Conservation (phyloP, 106 monocot species). For the Dendrobium chrysotoxum region DNA sequence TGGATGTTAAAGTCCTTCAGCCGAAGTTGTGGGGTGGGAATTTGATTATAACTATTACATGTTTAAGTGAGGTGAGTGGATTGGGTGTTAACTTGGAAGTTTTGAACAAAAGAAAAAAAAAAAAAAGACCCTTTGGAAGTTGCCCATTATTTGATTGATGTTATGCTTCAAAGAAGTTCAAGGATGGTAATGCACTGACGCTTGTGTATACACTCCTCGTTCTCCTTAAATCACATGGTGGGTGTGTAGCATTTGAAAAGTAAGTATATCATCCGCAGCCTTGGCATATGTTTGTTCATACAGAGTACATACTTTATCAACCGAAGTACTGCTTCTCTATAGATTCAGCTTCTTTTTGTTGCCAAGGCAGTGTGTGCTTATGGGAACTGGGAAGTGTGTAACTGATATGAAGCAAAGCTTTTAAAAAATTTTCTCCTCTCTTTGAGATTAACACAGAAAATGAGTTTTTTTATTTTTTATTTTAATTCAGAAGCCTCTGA, state of each 20-base stretch:
- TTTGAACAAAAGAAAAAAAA: neutral
- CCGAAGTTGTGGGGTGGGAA: neutral
- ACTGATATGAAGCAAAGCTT: too few species aligned
- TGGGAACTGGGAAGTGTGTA: too few species aligned
- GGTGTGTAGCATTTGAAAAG: too few species aligned
- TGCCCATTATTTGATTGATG: neutral
- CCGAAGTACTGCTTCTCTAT: neutral
- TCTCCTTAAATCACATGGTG: too few species aligned
- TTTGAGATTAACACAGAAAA: too few species aligned
- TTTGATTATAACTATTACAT: neutral
- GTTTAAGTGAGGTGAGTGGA: neutral
- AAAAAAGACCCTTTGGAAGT: neutral
- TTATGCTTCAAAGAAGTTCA: neutral
- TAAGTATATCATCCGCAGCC: too few species aligned
- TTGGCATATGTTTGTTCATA: too few species aligned
- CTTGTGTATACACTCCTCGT: too few species aligned
- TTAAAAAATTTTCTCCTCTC: too few species aligned
- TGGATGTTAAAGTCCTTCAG: too few species aligned
- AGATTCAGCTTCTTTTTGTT: neutral
- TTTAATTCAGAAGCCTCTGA: too few species aligned
- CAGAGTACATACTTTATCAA: neutral
- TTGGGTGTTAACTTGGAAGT: neutral
- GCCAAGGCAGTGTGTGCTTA: neutral
- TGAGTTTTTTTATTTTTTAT: too few species aligned
- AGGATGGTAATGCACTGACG: neutral